Evolutionary conservation across 495 filamentous ascomycete genomes (phyloP).

Genomic region (Aspergillus nidulans): DNA sequence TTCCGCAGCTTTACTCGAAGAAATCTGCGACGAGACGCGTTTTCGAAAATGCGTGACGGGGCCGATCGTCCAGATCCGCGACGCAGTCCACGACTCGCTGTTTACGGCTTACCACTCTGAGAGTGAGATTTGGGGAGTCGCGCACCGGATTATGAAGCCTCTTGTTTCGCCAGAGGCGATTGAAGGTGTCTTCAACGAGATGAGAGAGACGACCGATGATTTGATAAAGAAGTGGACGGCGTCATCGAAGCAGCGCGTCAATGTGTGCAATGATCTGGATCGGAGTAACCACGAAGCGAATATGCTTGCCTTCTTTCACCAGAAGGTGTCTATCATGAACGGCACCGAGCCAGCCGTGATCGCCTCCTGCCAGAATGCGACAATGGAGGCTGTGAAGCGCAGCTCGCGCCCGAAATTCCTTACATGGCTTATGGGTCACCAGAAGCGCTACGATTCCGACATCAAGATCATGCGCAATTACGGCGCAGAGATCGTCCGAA

Average conservation of each 20-base stretch:
- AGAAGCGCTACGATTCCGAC: slow-evolving; percentile 48
- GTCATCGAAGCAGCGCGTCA: slow-evolving; percentile 50
- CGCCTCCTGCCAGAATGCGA: slow-evolving; percentile 36
- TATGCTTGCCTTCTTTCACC: slow-evolving; percentile 56
- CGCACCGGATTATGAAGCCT: slow-evolving; percentile 61
- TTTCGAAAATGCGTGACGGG: slow-evolving; percentile 63
- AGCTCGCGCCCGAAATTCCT: slow-evolving; percentile 36
- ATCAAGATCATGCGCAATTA: slow-evolving; percentile 55
- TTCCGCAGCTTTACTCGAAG: slow-evolving; percentile 57
- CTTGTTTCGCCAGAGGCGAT: slow-evolving; percentile 33
- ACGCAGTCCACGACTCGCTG: slow-evolving; percentile 63
- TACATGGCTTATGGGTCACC: slow-evolving; percentile 36
- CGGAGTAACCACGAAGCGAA: slow-evolving; percentile 66
- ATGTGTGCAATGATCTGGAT: slow-evolving; percentile 66
- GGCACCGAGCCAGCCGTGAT: slow-evolving; percentile 32
- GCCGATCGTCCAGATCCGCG: slow-evolving; percentile 56
- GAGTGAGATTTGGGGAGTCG: slow-evolving; percentile 61
- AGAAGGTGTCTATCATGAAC: slow-evolving; percentile 29
- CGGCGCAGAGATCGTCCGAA: slow-evolving; percentile 53
- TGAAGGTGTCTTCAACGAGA: slow-evolving; percentile 41
- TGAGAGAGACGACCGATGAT: slow-evolving; percentile 64
- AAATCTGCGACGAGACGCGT: slow-evolving; percentile 66
- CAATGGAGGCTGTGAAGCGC: slow-evolving; percentile 39
- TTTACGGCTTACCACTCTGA: slow-evolving; percentile 66
- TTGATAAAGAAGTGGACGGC: slow-evolving; percentile 66